Base-by-base conservation (phyloP, 2,329 filamentous ascomycete genomes). In the Scytalidium sp. region DNA sequence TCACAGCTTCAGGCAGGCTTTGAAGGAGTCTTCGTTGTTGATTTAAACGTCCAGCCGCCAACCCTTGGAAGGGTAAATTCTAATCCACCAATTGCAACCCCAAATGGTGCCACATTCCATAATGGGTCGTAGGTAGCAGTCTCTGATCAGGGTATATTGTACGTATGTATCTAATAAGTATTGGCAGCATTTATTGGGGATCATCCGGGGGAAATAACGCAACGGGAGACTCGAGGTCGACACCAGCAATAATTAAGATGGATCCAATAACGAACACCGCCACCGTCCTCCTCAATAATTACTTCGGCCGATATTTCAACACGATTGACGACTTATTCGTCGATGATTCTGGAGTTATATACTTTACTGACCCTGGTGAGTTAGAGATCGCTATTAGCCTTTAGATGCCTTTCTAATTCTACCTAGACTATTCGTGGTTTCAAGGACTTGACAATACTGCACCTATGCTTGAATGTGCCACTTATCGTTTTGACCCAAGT, bases 41-140 rank as follows among this genome's bases (percentile, higher is more conserved):
- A 72, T 56, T 63, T 78, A 47, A 73, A 74, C 54, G 62, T 70
- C 49, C 56, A 63, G 55, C 73, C 60, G 56, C 73, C 59, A 47
- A 70, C 55, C 48, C 59, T 70, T 21, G 66, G 53, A 48, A 66
- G 62, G 50, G 75, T 56, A 51, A 61, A 62, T 52, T 70, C 64
- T 36, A 60, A 70, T 45, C 70, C 70, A 3, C 70, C 70, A 10
- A 63, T 72, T 10, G 73, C 72, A 50, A 66, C 65, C 1, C 68
- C 69, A 1, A 73, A 70, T 45, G 70, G 70, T 8, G 70, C 67
- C 3, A 72, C 65, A 5, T 68, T 69, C 52, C 60, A 68, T 46
- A 58, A 71, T 46, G 70, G 69, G 23, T 56, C 66, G 48, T 50
- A 22, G 40, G 48, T 43, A n/a, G n/a, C n/a, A n/a, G n/a, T n/a